phyloP scores from a whole-genome alignment of 306 rosid species.

The Trifolium subterraneum region DNA sequence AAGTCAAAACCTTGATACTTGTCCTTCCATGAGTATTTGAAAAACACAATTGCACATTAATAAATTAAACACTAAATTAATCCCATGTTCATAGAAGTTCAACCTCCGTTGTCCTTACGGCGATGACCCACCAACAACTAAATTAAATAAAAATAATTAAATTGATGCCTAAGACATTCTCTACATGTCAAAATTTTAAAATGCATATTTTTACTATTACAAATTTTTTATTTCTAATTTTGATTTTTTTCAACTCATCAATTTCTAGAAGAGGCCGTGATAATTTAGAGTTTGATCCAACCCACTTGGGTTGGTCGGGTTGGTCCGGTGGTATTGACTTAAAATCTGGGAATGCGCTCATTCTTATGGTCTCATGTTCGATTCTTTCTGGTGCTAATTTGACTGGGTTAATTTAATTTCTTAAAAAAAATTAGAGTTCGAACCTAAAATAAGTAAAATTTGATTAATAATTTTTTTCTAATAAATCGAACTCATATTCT shows the following conservation, averaged over 20 bases:
- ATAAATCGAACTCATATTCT: no score
- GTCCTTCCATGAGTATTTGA: constrained; percentile 47
- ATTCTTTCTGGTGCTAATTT: no score
- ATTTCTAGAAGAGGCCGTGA: no score
- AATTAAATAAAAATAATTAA: not conserved
- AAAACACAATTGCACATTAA: constrained; percentile 29
- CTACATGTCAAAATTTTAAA: constrained; percentile 41
- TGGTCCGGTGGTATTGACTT: no score
- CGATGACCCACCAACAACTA: constrained; percentile 41
- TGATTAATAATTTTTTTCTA: no score
- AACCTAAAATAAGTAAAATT: no score
- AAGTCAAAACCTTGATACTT: constrained; percentile 83
- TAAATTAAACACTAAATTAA: constrained; percentile 44
- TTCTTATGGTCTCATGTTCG: no score
- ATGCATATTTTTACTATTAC: constrained; percentile 9
- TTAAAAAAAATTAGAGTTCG: no score
- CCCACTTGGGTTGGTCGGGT: no score
- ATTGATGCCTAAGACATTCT: constrained; percentile 46
- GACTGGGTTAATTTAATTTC: no score
- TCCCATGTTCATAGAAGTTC: constrained; percentile 47
- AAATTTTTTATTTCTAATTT: not conserved
- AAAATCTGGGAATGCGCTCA: no score
- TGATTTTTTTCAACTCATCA: not conserved
- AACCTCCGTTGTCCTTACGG: constrained; percentile 82
- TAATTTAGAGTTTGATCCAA: no score